Percentiles rank a stretch among this genome's conserved stretches.
phyloP scores from a whole-genome alignment of 257 asterid genomes.

The Capsicum pubescens region DNA sequence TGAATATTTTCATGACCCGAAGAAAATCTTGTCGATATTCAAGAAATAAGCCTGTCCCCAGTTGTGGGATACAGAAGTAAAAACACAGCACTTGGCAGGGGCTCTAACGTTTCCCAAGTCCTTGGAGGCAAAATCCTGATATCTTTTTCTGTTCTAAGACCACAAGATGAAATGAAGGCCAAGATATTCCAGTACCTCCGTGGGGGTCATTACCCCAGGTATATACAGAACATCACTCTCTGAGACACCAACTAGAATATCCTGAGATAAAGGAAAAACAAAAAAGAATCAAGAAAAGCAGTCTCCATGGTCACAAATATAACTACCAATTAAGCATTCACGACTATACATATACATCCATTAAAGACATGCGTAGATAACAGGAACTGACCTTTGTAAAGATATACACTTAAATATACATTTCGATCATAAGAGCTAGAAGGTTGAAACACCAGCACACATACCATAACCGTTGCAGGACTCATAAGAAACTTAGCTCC shows the following conservation, averaged over 20 bases:
- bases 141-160: not conserved
- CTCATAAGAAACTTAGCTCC: constrained; percentile 93
- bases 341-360: not conserved
- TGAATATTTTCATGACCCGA: not conserved
- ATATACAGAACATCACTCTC: constrained; percentile 61
- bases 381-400: not conserved
- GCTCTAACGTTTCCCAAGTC: constrained; percentile 11
- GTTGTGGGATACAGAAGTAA: not conserved
- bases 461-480: constrained; percentile 81
- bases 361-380: not conserved
- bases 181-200: constrained; percentile 56
- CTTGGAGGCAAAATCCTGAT: constrained; percentile 8
- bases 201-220: constrained; percentile 93
- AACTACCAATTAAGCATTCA: constrained; percentile 14
- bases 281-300: not conserved
- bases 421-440: not conserved
- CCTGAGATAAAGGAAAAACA: constrained; percentile 48
- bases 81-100: not conserved
- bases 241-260: constrained; percentile 57
- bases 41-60: not conserved
- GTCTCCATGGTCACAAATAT: not conserved
- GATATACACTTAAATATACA: not conserved
- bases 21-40: not conserved
- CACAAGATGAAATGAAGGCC: constrained; percentile 18
- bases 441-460: not conserved